phyloP scores from a whole-genome alignment of 1,284 basidiomycete genomes.

The Ustilago trichophora region DNA sequence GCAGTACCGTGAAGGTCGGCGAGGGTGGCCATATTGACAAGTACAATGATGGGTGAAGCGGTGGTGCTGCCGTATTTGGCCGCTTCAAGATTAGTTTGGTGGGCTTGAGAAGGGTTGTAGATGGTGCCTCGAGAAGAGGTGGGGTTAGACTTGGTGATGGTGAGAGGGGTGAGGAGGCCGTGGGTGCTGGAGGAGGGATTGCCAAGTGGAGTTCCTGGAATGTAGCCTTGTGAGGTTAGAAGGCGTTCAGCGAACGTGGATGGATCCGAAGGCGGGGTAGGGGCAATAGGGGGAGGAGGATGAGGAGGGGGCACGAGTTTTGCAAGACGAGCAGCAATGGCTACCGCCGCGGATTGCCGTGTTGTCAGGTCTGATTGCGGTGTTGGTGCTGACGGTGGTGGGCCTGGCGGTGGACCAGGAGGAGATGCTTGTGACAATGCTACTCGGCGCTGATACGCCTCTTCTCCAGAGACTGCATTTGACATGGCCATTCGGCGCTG shows the following conservation, averaged over 20 bases:
- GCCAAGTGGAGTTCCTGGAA: no score
- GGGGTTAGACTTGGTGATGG: not conserved
- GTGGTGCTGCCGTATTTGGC: constrained; percentile 8
- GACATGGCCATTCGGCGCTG: constrained; percentile 18
- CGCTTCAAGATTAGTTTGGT: not conserved
- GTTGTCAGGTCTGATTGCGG: constrained; percentile 17
- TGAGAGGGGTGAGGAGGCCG: constrained; percentile 51
- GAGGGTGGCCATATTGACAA: constrained; percentile 19
- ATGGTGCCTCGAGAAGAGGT: not conserved
- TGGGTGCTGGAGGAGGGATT: no score
- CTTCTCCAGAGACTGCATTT: no score
- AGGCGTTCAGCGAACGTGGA: constrained; percentile 50
- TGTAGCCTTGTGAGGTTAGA: constrained; percentile 55
- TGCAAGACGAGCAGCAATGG: constrained; percentile 52
- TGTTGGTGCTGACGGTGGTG: constrained; percentile 4
- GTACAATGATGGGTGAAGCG: constrained; percentile 15
- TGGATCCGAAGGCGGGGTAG: not conserved
- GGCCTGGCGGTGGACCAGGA: constrained; percentile 19
- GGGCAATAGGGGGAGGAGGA: not conserved
- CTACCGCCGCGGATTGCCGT: constrained; percentile 42
- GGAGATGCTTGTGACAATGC: constrained; percentile 28
- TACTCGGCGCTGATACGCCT: constrained; percentile 32
- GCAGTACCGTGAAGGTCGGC: not conserved
- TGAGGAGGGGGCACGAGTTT: no score
- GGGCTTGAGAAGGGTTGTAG: not conserved